Evolutionary conservation across 1,139 yeast species (phyloP), one percentile per base, ranked within the genome.

Genomic region (Debaryomycetaceae sp.): DNA sequence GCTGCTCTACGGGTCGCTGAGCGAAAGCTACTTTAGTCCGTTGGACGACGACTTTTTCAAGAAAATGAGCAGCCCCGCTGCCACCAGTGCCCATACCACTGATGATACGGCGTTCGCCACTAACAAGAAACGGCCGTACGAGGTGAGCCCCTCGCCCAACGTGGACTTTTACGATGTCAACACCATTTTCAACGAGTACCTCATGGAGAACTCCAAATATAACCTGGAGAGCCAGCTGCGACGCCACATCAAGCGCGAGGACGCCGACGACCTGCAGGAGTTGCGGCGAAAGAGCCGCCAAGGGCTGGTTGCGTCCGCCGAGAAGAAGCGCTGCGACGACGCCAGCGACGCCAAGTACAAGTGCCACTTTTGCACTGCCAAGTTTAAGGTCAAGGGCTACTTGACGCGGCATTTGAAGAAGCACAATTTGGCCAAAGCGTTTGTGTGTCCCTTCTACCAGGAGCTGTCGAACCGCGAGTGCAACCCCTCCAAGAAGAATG

Each of bases 1-100:
- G 23, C 30, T 34, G 3, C 5, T 33, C 3, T 33, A 33, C 16
- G 34, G 36, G 3, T 48, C 59, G 8, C 48, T 57, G 3, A 45
- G 39, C 27, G 64, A 56, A 26, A 52, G 58, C 31, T 47, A 44
- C 30, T 41, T 55, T 8, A 57, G 57, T 32, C 61, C 68, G 5
- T 51, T 69, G 25, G 82, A 75, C 37, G 86, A 81, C 39, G 89
- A 82, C 41, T 58, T 78, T 24, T 78, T 78, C 51, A 71, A 72
- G 33, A 78, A 77, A 23, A 28, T 29, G 20, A 33, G 34, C 16
- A 33, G 34, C 16, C 36, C 36, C 3, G 21, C 18, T 3, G 23
- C 23, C 6, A 20, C 11, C 9, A 5, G 15, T n/a, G n/a, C n/a
- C n/a, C n/a, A n/a, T n/a, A n/a, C n/a, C n/a, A n/a, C n/a, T n/a